Evolutionary conservation across 306 rosid genomes (phyloP), one percentile per base, ranked within the genome.

Genomic region (Prunus mongolica): DNA sequence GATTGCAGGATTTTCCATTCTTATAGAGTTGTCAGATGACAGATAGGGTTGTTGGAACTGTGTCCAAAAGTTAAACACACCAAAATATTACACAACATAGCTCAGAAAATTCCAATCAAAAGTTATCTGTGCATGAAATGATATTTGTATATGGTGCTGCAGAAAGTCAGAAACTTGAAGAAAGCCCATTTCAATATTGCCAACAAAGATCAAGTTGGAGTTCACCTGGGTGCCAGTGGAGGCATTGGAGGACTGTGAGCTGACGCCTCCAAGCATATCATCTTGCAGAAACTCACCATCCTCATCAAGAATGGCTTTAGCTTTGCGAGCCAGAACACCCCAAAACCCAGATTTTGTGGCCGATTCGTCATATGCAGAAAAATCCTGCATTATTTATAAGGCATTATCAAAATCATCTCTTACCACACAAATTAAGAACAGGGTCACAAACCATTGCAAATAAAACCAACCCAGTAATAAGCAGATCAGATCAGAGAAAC

Each of bases 271-370:
- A 2, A 76, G 61, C 69, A 8, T 55, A 20, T 80, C 82, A 51
- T 46, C 58, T 45, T 81, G 82, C 45, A 64, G 78, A 49, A 68
- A 24, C 22, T 22, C 81, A 45, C 82, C 61, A 73, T 80, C 73
- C 52, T 95, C 98, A 30, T 95, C 99, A 22, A 92, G 78, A 66
- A 95, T 92, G 78, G 98, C 88, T 85, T 91, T 92, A 8, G 99
- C 98, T 73, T 91, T 92, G 60, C 91, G 89, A 20, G 96, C 93
- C 57, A 95, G 78, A 11, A 89, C 90, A 27, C 97, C 97, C 99
- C 99, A 92, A 69, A 95, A 92, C 73, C 99, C 97, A 1, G 89
- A 69, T 78, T 86, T 90, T 45, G 72, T 76, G 8, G 81, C 60
- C 24, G 62, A 58, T 56, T 88, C 91, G 3, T 81, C 89, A 58